Base-by-base conservation (phyloP, 768 basidiomycete genomes). In the Sarcodon sp. region DNA sequence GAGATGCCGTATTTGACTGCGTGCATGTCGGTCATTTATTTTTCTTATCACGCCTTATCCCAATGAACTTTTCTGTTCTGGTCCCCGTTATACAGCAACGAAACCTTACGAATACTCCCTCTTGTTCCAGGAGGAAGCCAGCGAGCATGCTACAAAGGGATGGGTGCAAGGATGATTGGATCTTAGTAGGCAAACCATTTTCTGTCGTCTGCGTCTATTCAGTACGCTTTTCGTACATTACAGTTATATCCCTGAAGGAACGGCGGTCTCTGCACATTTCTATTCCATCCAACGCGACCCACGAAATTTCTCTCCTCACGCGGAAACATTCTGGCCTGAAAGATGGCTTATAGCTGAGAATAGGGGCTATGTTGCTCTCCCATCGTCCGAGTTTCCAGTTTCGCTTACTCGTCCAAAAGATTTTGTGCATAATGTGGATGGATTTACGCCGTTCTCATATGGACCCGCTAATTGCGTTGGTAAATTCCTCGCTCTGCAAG, bases 81-180 rank as follows among this genome's bases (percentile, higher is more conserved):
- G n/a, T n/a, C n/a, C n/a, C n/a, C n/a, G n/a, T 32, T 43, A 13
- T 5, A 16, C 46, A 75, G 73, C 51, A 71, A 74, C 35, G 73
- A 75, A 57, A 59, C 66, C 4, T 54, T 75, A 45, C 66, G 73
- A 15, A 63, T 76, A 44, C 61, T 66, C 6, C 72, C 75, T 33
- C 65, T 71, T 0, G 59, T 71, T 6, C 61, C 62, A 4, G 69
- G 67, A 13, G 54, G 61, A 32, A 62, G 69, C 12, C 68, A 71
- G 44, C 66, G 73, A 36, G 64, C 67, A 37, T 60, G 63, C 0
- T 49, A 54, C 1, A 47, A 44, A 27, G 62, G 58, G 1, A 62
- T 59, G 56, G n/a, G n/a, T 16, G 65, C 63, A 31, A 64, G 60
- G 44, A 12, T 64, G 13, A 55, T 71, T n/a, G 64, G 62, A 33